A percentile compares a stretch with the other conserved stretches of the same genome.
phyloP scores from a whole-genome alignment of 2,329 filamentous ascomycete species.

The Botrytis hyacinthi region DNA sequence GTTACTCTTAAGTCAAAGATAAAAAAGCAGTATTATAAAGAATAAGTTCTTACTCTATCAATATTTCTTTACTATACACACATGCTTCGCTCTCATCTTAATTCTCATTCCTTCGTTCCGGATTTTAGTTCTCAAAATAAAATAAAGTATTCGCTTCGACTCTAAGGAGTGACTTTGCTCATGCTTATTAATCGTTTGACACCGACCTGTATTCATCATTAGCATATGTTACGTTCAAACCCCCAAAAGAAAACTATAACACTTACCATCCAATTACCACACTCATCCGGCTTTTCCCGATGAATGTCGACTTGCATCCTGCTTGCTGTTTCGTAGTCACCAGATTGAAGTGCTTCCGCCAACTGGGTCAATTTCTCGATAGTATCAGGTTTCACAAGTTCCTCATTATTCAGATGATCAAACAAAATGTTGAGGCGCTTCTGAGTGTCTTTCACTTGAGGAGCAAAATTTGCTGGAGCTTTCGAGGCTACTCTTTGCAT shows the following conservation, averaged over 20 bases:
- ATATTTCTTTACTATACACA: slow-evolving; percentile 19
- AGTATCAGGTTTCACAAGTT: slow-evolving; percentile 79
- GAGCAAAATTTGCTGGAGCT: slow-evolving; percentile 81
- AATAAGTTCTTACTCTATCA: slow-evolving; percentile 15
- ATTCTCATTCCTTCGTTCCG: background rate
- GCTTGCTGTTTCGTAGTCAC: slow-evolving; percentile 67
- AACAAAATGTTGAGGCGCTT: slow-evolving; percentile 92
- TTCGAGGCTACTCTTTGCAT: slow-evolving; percentile 85
- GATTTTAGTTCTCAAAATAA: background rate
- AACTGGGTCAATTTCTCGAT: slow-evolving; percentile 64
- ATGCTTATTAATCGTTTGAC: slow-evolving; percentile 76
- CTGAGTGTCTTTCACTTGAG: slow-evolving; percentile 90
- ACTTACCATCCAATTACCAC: slow-evolving; percentile 84
- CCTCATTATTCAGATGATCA: slow-evolving; percentile 94
- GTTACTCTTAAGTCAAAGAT: background rate
- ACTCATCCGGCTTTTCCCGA: slow-evolving; percentile 74
- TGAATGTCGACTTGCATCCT: slow-evolving; percentile 73
- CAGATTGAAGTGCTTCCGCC: slow-evolving; percentile 63
- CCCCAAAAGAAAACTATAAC: background rate
- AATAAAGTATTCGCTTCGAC: background rate
- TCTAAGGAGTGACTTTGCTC: slow-evolving; percentile 67
- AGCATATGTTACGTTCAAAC: slow-evolving; percentile 38
- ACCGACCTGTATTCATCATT: slow-evolving; percentile 58
- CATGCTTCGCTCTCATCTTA: slow-evolving; percentile 13
- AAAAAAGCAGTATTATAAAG: background rate